Evolutionary conservation across 306 rosid genomes (phyloP).

Genomic region (Abrus pulchellus): DNA sequence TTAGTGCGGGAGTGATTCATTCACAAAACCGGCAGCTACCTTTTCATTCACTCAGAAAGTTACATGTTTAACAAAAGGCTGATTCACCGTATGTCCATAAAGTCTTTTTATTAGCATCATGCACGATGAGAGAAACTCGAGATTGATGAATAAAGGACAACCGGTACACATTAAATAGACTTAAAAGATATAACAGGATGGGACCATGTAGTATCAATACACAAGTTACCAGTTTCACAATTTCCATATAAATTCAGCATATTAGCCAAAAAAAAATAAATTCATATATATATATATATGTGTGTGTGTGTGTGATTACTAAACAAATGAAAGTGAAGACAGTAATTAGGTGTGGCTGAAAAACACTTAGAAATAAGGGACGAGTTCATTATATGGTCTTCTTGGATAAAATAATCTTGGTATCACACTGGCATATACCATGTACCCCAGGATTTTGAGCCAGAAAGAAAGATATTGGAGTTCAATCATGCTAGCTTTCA

Average conservation of each 20-base stretch:
- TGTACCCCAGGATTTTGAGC: constrained; percentile 37
- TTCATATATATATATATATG: background rate
- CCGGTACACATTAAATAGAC: constrained; percentile 49
- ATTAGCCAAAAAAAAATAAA: background rate
- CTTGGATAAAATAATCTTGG: constrained; percentile 43
- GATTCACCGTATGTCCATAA: constrained; percentile 37
- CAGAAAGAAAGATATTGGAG: constrained; percentile 27
- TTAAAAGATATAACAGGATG: constrained; percentile 47
- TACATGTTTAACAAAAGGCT: constrained; percentile 34
- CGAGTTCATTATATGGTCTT: constrained; percentile 31
- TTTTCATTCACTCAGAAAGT: constrained; percentile 36
- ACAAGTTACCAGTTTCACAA: constrained; percentile 38
- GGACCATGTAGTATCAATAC: constrained; percentile 50
- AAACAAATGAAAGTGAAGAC: constrained; percentile 25
- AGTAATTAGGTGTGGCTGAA: background rate
- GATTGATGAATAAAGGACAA: constrained; percentile 50
- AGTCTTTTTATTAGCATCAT: constrained; percentile 15
- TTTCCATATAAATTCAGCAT: constrained; percentile 37
- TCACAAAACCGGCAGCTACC: constrained; percentile 1
- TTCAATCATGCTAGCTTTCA: constrained; percentile 28
- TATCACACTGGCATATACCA: constrained; percentile 4
- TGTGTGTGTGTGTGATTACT: background rate
- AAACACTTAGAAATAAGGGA: constrained; percentile 23
- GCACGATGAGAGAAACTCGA: constrained; percentile 43
- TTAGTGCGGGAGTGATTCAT: background rate